Evolutionary conservation across 1,284 basidiomycete genomes (phyloP), one percentile per base, ranked within the genome.

Genomic region (Ustilago shanxiensis): DNA sequence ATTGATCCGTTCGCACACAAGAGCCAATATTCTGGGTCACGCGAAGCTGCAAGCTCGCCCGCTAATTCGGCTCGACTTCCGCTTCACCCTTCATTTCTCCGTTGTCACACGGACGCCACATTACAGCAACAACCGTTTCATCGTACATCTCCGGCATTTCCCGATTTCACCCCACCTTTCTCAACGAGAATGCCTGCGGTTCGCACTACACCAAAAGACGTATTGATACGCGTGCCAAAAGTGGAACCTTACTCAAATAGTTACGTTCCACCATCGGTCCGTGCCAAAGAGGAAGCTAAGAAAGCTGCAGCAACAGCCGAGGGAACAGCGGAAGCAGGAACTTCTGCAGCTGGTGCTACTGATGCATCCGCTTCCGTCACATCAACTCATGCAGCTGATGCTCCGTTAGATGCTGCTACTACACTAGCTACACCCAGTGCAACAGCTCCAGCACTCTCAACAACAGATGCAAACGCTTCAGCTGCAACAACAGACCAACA

Each of bases 141-240:
- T 33, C 31, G 20, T 22, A 16, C 31, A 54, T 54, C 35, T 54
- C 35, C 33, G n/a, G 52, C 29, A 16, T 50, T 49, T 50, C 18
- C 26, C 7, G n/a, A 20, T 7, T 20, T 20, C n/a, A n/a, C 37
- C 37, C 37, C 18, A n/a, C n/a, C n/a, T n/a, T n/a, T n/a, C 14
- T 2, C 37, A 16, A 16, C n/a, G 1, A 50, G 20, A n/a, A 77
- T 77, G 75, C 75, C 75, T 3, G 70, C 75, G 6, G 60, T 65
- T 20, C 69, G 75, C 50, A 77, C 75, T 39, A 54, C 39, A 24
- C 66, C 73, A 18, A 56, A 60, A 28, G 77, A 79, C 35, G 77
- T 79, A 24, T 55, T 73, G 64, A 64, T 79, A 67, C 65, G 70
- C 51, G 77, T 79, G 14, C 66, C 77, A 28, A 79, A 79, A 51